A percentile compares a stretch with the other conserved stretches of the same genome.
phyloP scores from a whole-genome alignment of 2,329 filamentous ascomycete species.

The Ophiosphaerella korrae region DNA sequence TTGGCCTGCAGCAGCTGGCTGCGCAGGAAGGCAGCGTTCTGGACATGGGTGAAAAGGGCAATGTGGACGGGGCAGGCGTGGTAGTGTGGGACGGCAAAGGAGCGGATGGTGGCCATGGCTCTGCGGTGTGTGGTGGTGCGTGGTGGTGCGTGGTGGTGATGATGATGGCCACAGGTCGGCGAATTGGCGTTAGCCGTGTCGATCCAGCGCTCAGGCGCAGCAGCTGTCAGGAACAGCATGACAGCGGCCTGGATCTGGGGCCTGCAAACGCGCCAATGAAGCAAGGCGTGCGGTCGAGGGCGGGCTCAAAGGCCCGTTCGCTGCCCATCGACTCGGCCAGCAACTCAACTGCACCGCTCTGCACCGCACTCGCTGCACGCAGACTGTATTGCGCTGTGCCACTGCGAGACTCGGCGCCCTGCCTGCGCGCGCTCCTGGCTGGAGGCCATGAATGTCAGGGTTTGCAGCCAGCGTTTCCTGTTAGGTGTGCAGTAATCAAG shows the following conservation, averaged over 20 bases:
- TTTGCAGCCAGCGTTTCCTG: neutral
- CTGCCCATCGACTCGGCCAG: neutral
- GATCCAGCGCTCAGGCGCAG: neutral
- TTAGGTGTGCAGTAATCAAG: conserved; percentile 9
- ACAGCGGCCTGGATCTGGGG: conserved; percentile 14
- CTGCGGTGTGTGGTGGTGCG: neutral
- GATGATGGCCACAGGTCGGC: neutral
- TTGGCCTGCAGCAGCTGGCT: conserved; percentile 86
- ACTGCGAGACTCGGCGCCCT: neutral
- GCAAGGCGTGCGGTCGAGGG: neutral
- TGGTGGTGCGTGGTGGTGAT: conserved; percentile 13
- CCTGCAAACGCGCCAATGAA: conserved; percentile 13
- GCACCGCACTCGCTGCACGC: neutral
- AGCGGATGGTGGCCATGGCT: conserved; percentile 64
- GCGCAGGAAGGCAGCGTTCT: conserved; percentile 78
- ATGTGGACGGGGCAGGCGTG: conserved; percentile 72
- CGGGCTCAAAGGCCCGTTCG: conserved; percentile 7
- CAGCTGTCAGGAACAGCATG: conserved; percentile 20
- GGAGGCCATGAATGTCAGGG: neutral
- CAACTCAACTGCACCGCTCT: too few relatives aligned
- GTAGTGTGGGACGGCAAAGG: conserved; percentile 75
- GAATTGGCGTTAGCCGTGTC: neutral
- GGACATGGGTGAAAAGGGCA: conserved; percentile 74
- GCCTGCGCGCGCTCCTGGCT: neutral
- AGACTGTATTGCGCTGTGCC: neutral